Percentiles rank a stretch among this genome's conserved stretches.
Conservation (phyloP, 805 yeast species). For the Lipomyces starkeyi region DNA sequence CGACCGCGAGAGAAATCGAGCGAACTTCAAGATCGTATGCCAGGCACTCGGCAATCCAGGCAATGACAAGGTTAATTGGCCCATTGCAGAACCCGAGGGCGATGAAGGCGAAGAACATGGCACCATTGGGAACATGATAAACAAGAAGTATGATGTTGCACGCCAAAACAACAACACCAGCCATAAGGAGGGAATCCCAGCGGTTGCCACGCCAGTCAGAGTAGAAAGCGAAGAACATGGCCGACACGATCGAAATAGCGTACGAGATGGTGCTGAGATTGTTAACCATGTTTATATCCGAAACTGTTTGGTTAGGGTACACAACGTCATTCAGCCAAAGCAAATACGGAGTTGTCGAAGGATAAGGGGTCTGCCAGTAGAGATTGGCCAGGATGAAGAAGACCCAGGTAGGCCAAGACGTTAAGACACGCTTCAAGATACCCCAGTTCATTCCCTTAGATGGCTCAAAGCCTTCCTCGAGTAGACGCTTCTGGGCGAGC, state of each 20-base stretch:
- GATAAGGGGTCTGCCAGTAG: slow-evolving; percentile 34
- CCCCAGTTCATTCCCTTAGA: slow-evolving; percentile 7
- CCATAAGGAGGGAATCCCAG: slow-evolving; percentile 18
- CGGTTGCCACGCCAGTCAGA: slow-evolving; percentile 16
- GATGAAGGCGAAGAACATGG: slow-evolving; percentile 15
- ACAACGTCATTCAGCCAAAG: no score
- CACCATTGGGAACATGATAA: slow-evolving; percentile 8
- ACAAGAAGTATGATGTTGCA: slow-evolving; percentile 9
- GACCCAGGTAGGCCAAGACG: slow-evolving; percentile 32
- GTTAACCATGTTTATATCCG: no score
- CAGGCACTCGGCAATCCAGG: slow-evolving; percentile 13
- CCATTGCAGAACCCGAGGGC: slow-evolving; percentile 20
- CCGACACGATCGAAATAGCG: slow-evolving; percentile 14
- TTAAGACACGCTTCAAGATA: slow-evolving; percentile 14
- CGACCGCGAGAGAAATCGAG: slow-evolving; percentile 5
- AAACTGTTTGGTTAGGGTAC: no score
- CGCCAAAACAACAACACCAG: slow-evolving; percentile 14
- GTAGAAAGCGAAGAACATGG: slow-evolving; percentile 18
- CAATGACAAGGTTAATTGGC: slow-evolving; percentile 15
- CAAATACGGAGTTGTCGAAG: slow-evolving; percentile 32
- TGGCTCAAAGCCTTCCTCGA: slow-evolving; percentile 31
- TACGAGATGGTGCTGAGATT: neutral
- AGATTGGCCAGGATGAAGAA: slow-evolving; percentile 29
- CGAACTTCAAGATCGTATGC: slow-evolving; percentile 13
- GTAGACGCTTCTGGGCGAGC: slow-evolving; percentile 36